phyloP scores from a whole-genome alignment of 805 yeast genomes.

The Sungouiozyma intestinalis region DNA sequence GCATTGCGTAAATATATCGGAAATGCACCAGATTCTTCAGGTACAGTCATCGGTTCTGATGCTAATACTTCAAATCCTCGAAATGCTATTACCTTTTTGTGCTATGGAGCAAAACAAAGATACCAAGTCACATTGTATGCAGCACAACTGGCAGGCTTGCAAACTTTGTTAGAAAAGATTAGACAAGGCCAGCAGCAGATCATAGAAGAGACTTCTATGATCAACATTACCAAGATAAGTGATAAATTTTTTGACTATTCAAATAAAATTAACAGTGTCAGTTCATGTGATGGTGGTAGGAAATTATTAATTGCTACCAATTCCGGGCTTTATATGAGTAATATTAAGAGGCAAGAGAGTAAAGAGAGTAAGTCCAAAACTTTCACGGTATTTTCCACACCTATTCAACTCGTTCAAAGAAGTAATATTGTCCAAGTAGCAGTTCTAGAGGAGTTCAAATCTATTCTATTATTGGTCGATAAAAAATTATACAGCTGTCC shows the following conservation, averaged over 20 bases:
- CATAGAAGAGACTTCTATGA: conserved; percentile 65
- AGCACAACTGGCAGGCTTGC: conserved; percentile 47
- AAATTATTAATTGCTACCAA: conserved; percentile 86
- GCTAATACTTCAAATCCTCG: conserved; percentile 16
- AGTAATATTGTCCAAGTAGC: conserved; percentile 80
- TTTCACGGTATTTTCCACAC: conserved; percentile 50
- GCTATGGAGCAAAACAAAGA: conserved; percentile 30
- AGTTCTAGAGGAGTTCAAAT: conserved; percentile 82
- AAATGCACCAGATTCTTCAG: conserved; percentile 23
- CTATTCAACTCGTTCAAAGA: conserved; percentile 64
- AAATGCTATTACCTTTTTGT: conserved; percentile 27
- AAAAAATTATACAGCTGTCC: conserved; percentile 72
- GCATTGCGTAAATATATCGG: conserved; percentile 38
- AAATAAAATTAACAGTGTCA: conserved; percentile 80
- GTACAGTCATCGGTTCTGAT: conserved; percentile 21
- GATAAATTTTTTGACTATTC: conserved; percentile 63
- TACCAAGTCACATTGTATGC: conserved; percentile 36
- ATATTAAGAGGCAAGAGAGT: conserved; percentile 40
- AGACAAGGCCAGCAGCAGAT: conserved; percentile 69
- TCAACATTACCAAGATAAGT: conserved; percentile 64
- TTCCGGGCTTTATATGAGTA: conserved; percentile 77
- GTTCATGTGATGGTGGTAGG: conserved; percentile 90
- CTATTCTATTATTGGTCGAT: conserved; percentile 71
- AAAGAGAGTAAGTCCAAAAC: conserved; percentile 37
- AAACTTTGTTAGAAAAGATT: conserved; percentile 69